A percentile compares a stretch with the other conserved stretches of the same genome.
phyloP scores from a whole-genome alignment of 2,329 filamentous ascomycete species.

The Drechmeria coniospora region DNA sequence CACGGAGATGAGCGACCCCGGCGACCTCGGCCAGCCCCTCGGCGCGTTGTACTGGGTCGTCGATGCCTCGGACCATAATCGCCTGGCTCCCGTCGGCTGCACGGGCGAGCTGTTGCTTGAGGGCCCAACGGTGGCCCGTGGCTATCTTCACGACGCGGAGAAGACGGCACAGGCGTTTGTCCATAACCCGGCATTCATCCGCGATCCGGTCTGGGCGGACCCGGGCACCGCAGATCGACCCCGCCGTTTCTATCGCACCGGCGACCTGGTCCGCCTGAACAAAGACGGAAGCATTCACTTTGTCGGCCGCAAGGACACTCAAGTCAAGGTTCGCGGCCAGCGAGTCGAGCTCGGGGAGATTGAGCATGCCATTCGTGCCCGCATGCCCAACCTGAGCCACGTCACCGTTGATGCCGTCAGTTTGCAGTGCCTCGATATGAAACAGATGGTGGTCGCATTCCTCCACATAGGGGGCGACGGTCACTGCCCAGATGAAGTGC shows the following conservation, averaged over 20 bases:
- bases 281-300: background rate
- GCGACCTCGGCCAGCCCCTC: no score
- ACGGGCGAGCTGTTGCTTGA: background rate
- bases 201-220: no score
- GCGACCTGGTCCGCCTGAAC: background rate
- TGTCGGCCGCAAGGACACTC: no score
- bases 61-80: background rate
- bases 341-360: background rate
- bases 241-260: background rate
- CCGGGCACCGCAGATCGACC: background rate
- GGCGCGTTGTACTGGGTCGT: no score
- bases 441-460: background rate
- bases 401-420: background rate
- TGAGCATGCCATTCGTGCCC: background rate
- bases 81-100: background rate
- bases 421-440: background rate
- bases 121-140: background rate
- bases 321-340: background rate
- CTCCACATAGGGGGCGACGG: background rate
- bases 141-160: background rate
- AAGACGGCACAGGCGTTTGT: background rate
- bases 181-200: background rate
- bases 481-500: no score
- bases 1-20: no score
- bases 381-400: background rate